Percentiles rank a stretch among this genome's conserved stretches.
phyloP scores from a whole-genome alignment of 116 monocot genomes.

The Papilionanthe hybrid region DNA sequence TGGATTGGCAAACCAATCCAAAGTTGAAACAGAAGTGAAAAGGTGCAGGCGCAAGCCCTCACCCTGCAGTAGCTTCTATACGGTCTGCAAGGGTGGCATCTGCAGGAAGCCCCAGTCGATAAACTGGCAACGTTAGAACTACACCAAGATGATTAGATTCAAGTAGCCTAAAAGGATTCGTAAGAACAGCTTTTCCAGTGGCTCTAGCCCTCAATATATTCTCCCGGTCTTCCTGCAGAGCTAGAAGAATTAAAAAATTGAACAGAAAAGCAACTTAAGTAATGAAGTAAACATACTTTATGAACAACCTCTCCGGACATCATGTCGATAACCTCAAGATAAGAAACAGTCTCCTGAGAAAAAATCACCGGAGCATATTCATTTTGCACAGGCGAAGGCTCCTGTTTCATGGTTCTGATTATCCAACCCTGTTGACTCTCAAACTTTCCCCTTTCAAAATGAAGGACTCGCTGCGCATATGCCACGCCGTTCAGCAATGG shows the following conservation, averaged over 20 bases:
- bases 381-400: slow-evolving; percentile 71
- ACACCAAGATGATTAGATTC: slow-evolving; percentile 91
- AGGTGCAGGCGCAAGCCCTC: slow-evolving; percentile 19
- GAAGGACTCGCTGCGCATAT: slow-evolving; percentile 78
- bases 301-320: slow-evolving; percentile 81
- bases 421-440: slow-evolving; percentile 85
- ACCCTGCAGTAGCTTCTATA: slow-evolving; percentile 82
- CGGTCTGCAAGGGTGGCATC: slow-evolving; percentile 68
- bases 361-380: slow-evolving; percentile 97
- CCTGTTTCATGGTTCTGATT: slow-evolving; percentile 78
- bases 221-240: slow-evolving; percentile 81
- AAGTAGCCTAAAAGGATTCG: slow-evolving; percentile 78
- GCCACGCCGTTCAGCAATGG: slow-evolving; percentile 86
- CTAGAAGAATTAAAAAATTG: background rate
- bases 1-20: background rate
- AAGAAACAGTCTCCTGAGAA: slow-evolving; percentile 91
- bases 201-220: slow-evolving; percentile 84
- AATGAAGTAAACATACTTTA: too few relatives aligned
- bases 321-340: slow-evolving; percentile 88
- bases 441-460: slow-evolving; percentile 67
- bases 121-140: slow-evolving; percentile 92
- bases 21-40: too few relatives aligned
- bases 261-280: background rate
- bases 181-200: slow-evolving; percentile 95
- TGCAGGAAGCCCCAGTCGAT: slow-evolving; percentile 40